A percentile compares a stretch with the other conserved stretches of the same genome.
Evolutionary conservation across 139 green algal genomes (phyloP).

Genomic region (Chlorella sp.): DNA sequence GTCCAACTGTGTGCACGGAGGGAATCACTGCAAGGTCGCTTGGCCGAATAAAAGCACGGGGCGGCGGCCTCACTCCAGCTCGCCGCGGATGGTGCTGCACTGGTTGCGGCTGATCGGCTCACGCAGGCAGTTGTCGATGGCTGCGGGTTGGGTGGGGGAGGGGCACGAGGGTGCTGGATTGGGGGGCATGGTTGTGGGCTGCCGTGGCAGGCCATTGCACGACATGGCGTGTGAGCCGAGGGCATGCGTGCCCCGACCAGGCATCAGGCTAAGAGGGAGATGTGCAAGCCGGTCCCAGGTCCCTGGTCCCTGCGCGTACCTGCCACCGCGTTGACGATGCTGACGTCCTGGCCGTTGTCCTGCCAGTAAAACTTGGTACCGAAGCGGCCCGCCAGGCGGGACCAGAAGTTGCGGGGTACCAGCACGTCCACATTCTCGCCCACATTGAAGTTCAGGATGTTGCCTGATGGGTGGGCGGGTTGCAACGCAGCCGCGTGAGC

Average conservation of each 20-base stretch:
- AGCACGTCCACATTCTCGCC: slow-evolving; percentile 89
- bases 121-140: slow-evolving; percentile 48
- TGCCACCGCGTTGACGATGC: slow-evolving; percentile 86
- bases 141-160: background rate
- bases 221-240: no score
- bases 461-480: slow-evolving; percentile 23
- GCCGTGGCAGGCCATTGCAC: no score
- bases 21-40: no score
- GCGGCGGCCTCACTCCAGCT: slow-evolving; percentile 32
- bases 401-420: slow-evolving; percentile 93
- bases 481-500: no score
- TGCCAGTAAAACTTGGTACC: slow-evolving; percentile 97
- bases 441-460: slow-evolving; percentile 99
- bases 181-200: background rate
- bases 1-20: no score
- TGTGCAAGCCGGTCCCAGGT: background rate
- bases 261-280: no score
- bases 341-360: slow-evolving; percentile 84
- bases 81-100: slow-evolving; percentile 39
- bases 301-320: background rate
- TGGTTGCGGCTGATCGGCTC: slow-evolving; percentile 38
- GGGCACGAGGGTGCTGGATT: background rate
- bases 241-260: no score
- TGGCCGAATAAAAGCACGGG: no score
- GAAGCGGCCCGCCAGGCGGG: slow-evolving; percentile 88